Evolutionary conservation across 2,329 filamentous ascomycete genomes (phyloP), one percentile per base, ranked within the genome.

Genomic region (Verticillium tricorpus): DNA sequence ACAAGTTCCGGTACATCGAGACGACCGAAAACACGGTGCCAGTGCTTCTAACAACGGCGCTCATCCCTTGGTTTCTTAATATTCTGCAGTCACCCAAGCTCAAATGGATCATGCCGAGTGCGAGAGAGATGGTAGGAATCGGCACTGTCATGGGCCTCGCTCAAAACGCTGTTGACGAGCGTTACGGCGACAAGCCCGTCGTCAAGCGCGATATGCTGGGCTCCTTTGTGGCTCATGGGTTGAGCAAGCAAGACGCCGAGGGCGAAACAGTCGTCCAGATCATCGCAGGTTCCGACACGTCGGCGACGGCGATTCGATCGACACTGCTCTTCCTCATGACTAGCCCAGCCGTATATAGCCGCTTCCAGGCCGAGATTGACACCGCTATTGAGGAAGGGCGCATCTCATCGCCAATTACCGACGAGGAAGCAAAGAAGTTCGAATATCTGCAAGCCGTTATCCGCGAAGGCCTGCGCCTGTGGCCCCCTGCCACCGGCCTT

Each of bases 361-460:
- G 76, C 2, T 72, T 88, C 0, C 79, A 80, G 22, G 65, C 64
- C 0, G 85, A 88, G 64, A 77, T 86, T 17, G 77, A 82, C 57
- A 56, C 66, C 0, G 70, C 69, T 1, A 63, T 66, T 0, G 2
- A 25, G 0, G 28, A 45, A 56, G 17, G 66, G 63, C 11, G 66
- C 0, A 57, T 65, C 50, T 62, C 59, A 15, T 60, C 66, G 2
- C 70, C 71, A 12, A 69, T 72, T 61, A 69, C 63, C 6, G 73
- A 79, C 45, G 65, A 69, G 1, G 74, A 81, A 64, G 74, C 71
- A 31, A 72, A 65, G 35, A 68, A 67, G 15, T 69, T 76, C 19
- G 72, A 71, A 15, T 81, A 84, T 67, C 76, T 86, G 3, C 74
- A 81, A 40, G 82, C 83, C 2, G 78, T 83, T 3, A 75, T 86